Conservation (phyloP, 768 basidiomycete species). For the Suillus fuscotomentosus region DNA sequence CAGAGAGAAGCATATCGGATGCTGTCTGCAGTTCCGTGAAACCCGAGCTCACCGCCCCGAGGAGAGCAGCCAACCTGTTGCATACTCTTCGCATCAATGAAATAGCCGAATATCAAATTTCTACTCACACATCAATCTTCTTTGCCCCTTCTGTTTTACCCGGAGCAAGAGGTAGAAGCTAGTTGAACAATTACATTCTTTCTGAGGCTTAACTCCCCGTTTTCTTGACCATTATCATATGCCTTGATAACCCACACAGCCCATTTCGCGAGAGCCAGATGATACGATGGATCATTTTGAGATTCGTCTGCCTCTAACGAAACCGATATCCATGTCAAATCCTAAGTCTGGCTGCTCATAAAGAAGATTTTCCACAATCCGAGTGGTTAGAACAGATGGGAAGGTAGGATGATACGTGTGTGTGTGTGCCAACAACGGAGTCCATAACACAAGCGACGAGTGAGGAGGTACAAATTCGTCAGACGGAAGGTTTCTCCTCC, state of each 20-base stretch:
- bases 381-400: constrained; percentile 43
- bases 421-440: constrained; percentile 59
- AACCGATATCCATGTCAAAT: constrained; percentile 14
- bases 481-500: constrained; percentile 51
- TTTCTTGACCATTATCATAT: constrained; percentile 31
- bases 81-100: constrained; percentile 5
- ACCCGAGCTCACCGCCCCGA: constrained; percentile 19
- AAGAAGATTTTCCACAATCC: constrained; percentile 39
- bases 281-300: constrained; percentile 43
- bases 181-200: constrained; percentile 46
- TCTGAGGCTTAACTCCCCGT: constrained; percentile 39
- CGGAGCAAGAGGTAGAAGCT: constrained; percentile 48
- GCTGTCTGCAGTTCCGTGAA: constrained; percentile 18
- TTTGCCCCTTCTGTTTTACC: constrained; percentile 19
- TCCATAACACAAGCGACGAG: constrained; percentile 62
- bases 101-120: neutral
- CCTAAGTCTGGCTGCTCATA: constrained; percentile 16
- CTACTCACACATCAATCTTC: constrained; percentile 35
- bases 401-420: constrained; percentile 56
- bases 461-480: constrained; percentile 49
- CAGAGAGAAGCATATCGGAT: constrained; percentile 16
- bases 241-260: constrained; percentile 55
- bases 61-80: constrained; percentile 21
- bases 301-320: constrained; percentile 17
- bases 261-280: constrained; percentile 69